Evolutionary conservation across 805 yeast genomes (phyloP).

Genomic region (Candida dajiaensis): DNA sequence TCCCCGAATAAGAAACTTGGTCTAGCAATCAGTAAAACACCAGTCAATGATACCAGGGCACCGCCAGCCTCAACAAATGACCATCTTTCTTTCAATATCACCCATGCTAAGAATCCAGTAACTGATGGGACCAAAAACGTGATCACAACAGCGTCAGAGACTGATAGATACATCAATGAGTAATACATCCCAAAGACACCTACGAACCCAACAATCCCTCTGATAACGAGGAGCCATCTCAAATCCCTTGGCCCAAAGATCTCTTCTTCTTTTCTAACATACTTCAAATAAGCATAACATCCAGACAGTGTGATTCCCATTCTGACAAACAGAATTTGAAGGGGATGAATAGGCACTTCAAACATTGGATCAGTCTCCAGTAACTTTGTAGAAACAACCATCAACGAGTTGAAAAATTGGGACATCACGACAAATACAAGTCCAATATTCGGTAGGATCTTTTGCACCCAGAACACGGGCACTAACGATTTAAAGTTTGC

Average conservation of each 20-base stretch:
- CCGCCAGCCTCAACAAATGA: slow-evolving; percentile 64
- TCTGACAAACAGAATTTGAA: slow-evolving; percentile 71
- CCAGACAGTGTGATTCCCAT: slow-evolving; percentile 66
- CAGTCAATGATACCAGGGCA: slow-evolving; percentile 59
- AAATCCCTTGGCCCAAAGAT: slow-evolving; percentile 65
- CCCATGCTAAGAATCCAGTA: slow-evolving; percentile 69
- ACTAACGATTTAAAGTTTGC: not conserved
- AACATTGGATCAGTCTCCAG: slow-evolving; percentile 60
- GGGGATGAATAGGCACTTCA: slow-evolving; percentile 59
- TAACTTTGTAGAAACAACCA: slow-evolving; percentile 74
- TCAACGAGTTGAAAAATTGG: slow-evolving; percentile 69
- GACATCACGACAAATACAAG: slow-evolving; percentile 50
- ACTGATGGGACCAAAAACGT: slow-evolving; percentile 74
- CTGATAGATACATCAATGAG: slow-evolving; percentile 63
- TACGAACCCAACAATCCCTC: slow-evolving; percentile 72
- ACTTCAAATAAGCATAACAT: slow-evolving; percentile 50
- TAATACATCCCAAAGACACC: slow-evolving; percentile 80
- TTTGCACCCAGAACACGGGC: not conserved
- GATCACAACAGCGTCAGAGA: slow-evolving; percentile 78
- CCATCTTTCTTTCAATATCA: slow-evolving; percentile 59
- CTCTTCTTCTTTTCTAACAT: slow-evolving; percentile 47
- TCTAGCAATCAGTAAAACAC: slow-evolving; percentile 76
- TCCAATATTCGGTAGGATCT: slow-evolving; percentile 36
- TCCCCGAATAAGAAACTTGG: slow-evolving; percentile 69
- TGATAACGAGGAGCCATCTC: slow-evolving; percentile 44